Percentiles rank a stretch among this genome's conserved stretches.
Conservation (phyloP, 2,329 filamentous ascomycete genomes). For the Juglanconis sp. region DNA sequence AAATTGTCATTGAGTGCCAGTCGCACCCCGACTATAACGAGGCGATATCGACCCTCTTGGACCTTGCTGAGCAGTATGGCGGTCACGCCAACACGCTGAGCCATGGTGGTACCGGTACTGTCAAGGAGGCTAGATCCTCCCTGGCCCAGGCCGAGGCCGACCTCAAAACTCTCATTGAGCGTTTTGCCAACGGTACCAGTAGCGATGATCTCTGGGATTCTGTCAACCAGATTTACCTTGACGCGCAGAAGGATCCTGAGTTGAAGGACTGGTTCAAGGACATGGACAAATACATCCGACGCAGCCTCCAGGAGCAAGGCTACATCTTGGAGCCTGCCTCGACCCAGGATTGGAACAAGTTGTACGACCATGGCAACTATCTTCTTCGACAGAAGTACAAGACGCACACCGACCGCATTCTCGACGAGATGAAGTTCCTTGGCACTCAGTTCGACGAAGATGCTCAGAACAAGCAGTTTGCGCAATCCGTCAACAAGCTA, state of each 20-base stretch:
- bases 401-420: constrained; percentile 76
- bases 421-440: constrained; percentile 89
- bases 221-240: constrained; percentile 79
- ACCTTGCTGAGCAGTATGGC: constrained; percentile 80
- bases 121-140: constrained; percentile 69
- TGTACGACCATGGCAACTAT: constrained; percentile 83
- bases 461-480: constrained; percentile 79
- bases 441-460: constrained; percentile 87
- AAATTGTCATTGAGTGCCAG: constrained; percentile 96
- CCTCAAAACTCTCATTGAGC: constrained; percentile 83
- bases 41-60: constrained; percentile 84
- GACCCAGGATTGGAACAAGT: constrained; percentile 74
- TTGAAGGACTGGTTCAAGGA: constrained; percentile 86
- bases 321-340: constrained; percentile 82
- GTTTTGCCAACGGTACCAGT: constrained; percentile 93
- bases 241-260: constrained; percentile 83
- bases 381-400: constrained; percentile 88
- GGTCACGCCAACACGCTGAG: constrained; percentile 67
- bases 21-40: constrained; percentile 89
- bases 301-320: constrained; percentile 82
- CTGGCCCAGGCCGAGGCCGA: constrained; percentile 74
- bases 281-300: constrained; percentile 74
- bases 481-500: constrained; percentile 71
- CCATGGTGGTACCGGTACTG: constrained; percentile 61
- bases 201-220: constrained; percentile 81